These are phyloP conservation scores for Eucalyptus curtisii DNA, from an alignment of 345 rosid species.

Conservation along the genomic window DNA sequence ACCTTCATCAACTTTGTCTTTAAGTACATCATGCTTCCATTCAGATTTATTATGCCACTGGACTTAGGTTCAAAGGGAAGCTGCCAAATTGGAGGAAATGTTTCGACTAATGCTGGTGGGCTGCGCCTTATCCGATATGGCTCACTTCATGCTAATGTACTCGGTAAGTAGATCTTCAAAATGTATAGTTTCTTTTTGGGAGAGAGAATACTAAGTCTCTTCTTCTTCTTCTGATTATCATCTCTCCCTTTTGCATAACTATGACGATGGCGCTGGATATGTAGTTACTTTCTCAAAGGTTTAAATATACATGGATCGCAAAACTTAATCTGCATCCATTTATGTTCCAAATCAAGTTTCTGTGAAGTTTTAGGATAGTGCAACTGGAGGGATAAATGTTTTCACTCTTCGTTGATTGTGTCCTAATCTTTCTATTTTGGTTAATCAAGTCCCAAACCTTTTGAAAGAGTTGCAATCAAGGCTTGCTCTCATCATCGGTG, in stretches of 20 bases:
- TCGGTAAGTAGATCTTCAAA: conserved; percentile 36
- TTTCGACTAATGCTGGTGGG: conserved; percentile 99
- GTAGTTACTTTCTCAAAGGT: not conserved
- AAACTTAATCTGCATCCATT: not conserved
- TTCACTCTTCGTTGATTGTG: not conserved
- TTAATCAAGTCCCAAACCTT: not conserved
- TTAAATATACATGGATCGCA: not conserved
- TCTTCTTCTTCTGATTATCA: not conserved
- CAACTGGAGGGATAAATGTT: not conserved
- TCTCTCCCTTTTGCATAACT: not conserved
- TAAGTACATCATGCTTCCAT: conserved; percentile 31
- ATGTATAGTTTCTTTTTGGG: not conserved
- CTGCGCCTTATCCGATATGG: conserved; percentile 94
- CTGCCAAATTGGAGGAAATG: conserved; percentile 98
- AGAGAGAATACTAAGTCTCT: not conserved
- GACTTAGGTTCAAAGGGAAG: conserved; percentile 99
- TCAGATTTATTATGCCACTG: conserved; percentile 98
- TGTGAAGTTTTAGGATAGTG: not conserved
- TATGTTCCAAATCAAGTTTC: not conserved
- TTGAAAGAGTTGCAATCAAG: not conserved
- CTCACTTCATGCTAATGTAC: conserved; percentile 82
- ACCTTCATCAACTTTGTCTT: not conserved
- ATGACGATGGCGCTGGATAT: not conserved
- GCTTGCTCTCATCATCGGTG: not conserved
- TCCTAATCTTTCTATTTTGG: not conserved